Evolutionary conservation across 169 alveolate species (phyloP), one percentile per base, ranked within the genome.

Genomic region (Ichthyophthirius multifiliis): DNA sequence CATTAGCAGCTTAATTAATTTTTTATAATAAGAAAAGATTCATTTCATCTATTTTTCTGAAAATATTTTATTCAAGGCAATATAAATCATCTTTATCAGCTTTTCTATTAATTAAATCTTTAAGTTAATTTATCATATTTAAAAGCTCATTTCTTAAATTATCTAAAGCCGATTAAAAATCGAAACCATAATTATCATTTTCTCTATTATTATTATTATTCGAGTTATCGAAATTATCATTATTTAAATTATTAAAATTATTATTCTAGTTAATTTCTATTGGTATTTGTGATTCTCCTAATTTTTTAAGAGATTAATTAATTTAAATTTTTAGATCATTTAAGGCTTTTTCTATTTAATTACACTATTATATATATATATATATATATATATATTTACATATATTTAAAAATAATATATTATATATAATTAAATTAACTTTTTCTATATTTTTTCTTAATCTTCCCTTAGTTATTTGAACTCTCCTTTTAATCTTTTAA

Each of bases 1-100:
- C 73, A 65, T 67, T 78, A 5, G 84, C 84, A 43, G 45, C 35
- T 78, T 34, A 27, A 13, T 55, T 55, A 23, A 55, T 34, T 55
- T 78, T 41, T 31, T 63, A 43, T 12, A 78, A 32, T 18, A 78
- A 43, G 16, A 78, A 76, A 9, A 37, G 31, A 18, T 48, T 78
- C n/a, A 78, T 78, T 64, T 78, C 84, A 7, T 78, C 84, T 35
- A 78, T 43, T 43, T 67, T 78, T n/a, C 74, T 45, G 3, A 78
- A 43, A 78, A 64, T 47, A 43, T 31, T 67, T 41, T 43, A 20
- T 44, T 78, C 43, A 5, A 78, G 16, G n/a, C 73, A 48, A 20
- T 65, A 47, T 3, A 78, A 44, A 65, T 78, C 84, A 31, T 78
- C 84, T 9, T 39, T 39, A 45, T 78, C 84, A 18, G 78, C 84